phyloP scores from a whole-genome alignment of 179 eudicot genomes.

The Gypsophila paniculata region DNA sequence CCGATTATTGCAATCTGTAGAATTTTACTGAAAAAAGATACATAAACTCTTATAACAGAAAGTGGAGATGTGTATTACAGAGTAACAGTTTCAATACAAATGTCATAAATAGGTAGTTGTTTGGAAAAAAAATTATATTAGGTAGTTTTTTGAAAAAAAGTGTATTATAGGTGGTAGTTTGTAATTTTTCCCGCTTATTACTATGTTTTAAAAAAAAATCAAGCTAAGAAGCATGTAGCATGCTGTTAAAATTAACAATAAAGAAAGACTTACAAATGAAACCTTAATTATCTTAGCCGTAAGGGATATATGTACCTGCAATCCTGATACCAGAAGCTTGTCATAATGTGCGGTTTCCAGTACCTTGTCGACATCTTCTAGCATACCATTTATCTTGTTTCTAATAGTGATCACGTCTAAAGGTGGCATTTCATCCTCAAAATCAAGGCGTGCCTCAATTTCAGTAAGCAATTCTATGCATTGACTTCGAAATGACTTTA shows the following conservation, averaged over 20 bases:
- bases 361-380: conserved; percentile 54
- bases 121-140: no score
- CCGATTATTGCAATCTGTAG: conserved; percentile 94
- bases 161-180: no score
- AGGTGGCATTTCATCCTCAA: conserved; percentile 97
- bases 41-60: conserved; percentile 1
- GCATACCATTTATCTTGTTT: conserved; percentile 52
- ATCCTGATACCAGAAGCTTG: conserved; percentile 81
- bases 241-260: not conserved
- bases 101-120: not conserved
- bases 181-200: no score
- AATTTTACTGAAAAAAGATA: conserved; percentile 16
- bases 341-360: conserved; percentile 88
- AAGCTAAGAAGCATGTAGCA: conserved; percentile 10
- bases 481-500: conserved; percentile 59
- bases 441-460: conserved; percentile 96
- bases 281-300: not conserved
- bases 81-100: not conserved
- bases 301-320: conserved; percentile 53
- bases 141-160: no score
- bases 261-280: not conserved
- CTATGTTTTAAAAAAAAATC: not conserved
- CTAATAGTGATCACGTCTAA: conserved; percentile 42
- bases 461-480: conserved; percentile 89
- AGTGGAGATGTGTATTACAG: not conserved